Base-by-base conservation (phyloP, 352 stramenopile species). In the Phytopythium montanum region DNA sequence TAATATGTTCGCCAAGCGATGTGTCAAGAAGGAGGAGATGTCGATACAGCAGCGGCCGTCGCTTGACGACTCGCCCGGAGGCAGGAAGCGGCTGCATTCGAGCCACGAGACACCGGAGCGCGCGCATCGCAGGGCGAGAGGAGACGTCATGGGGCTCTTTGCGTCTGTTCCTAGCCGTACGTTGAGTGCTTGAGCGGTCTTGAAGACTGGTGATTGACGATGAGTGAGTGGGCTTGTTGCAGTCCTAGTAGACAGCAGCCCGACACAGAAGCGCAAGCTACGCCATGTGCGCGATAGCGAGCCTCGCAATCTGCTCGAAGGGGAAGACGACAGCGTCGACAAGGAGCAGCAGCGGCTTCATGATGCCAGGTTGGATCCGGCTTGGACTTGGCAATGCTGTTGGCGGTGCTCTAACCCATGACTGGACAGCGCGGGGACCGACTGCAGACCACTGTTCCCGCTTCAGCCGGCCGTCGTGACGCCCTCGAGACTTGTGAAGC, bases 191-290 rank as follows among this genome's bases (percentile, higher is more conserved):
- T 13, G 33, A 18, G 34, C n/a, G 39, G n/a, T 33, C 2, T 57
- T 42, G 19, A 16, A 16, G 33, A 46, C 34, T 9, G 52, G 26
- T 5, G 8, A 29, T 31, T 51, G 19, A 49, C 25, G 44, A 16
- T 36, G 28, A 3, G 33, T 68, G 5, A 38, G 33, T 68, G 5
- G 31, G 21, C 13, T 8, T 31, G 2, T 3, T 61, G 45, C 44
- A 72, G 63, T 81, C 39, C 29, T 73, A 23, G 64, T 75, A 19
- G 70, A 78, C 39, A 82, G 70, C 60, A 90, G 82, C 63, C 79
- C 82, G 12, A 90, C 72, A 29, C 79, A 87, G 51, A 90, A 92
- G 64, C 78, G 82, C 59, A 90, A 90, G 61, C 81, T 88, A 61
- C 62, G 77, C 18, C 64, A 75, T 14, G 53, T 85, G 25, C 72